Evolutionary conservation across 129 eudicot genomes (phyloP).

Genomic region (Solidago caesia): DNA sequence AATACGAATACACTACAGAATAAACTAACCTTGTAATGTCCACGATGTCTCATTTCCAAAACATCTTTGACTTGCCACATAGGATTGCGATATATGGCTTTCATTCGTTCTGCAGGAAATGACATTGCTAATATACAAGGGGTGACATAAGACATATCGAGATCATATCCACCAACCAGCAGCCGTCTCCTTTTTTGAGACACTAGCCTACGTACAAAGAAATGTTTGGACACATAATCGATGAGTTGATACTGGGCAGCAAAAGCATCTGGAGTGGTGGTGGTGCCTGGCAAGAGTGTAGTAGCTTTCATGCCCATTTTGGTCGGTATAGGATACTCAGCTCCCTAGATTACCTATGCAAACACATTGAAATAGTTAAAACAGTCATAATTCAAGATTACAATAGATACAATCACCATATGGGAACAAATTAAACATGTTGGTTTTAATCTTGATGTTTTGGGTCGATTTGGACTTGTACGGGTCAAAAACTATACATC

Average conservation of each 20-base stretch:
- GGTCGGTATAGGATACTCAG: conserved; percentile 7
- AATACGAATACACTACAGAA: neutral
- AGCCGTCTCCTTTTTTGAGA: conserved; percentile 71
- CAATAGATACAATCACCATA: conserved; percentile 5
- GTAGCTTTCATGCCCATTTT: conserved; percentile 52
- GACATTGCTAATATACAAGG: conserved; percentile 78
- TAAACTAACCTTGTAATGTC: conserved; percentile 58
- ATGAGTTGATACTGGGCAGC: conserved; percentile 38
- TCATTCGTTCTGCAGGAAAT: conserved; percentile 79
- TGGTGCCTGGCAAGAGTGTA: conserved; percentile 35
- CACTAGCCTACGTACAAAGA: conserved; percentile 58
- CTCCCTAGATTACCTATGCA: conserved; percentile 27
- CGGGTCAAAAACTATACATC: too few species aligned
- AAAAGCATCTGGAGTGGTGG: conserved; percentile 8
- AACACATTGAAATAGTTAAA: conserved; percentile 5
- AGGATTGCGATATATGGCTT: conserved; percentile 76
- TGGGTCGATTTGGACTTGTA: too few species aligned
- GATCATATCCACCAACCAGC: conserved; percentile 85
- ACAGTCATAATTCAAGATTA: neutral
- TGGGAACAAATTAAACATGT: neutral
- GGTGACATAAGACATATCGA: conserved; percentile 78
- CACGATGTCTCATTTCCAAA: conserved; percentile 65
- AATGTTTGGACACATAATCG: conserved; percentile 47
- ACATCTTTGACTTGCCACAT: conserved; percentile 82
- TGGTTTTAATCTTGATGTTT: too few species aligned